Evolutionary conservation across 2,329 filamentous ascomycete species (phyloP), one percentile per base, ranked within the genome.

Genomic region (Sclerotinia minor): DNA sequence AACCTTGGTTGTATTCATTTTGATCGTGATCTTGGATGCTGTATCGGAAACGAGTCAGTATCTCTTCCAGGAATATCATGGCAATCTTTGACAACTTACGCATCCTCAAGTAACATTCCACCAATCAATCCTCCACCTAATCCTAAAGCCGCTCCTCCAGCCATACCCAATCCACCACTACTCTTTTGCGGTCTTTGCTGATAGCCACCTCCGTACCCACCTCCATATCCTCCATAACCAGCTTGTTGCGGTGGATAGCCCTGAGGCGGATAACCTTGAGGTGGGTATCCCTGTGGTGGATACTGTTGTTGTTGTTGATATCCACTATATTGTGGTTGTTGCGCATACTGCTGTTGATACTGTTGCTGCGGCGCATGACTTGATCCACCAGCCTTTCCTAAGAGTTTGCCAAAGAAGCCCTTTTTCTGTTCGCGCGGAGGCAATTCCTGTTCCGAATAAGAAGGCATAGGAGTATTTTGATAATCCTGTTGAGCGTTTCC

Each of bases 111-210:
- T 74, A 96, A 70, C 70, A 87, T 85, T 67, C 93, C 93, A 73
- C 92, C 94, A 1, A 97, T 74, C 76, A 97, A 76, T 78, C 93
- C 93, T 71, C 90, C 93, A 72, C 92, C 93, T 5, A 92, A 78
- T 80, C 93, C 93, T 54, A 96, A 81, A 29, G 91, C 91, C 11
- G 89, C 87, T 64, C 89, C 92, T 59, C 91, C 92, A 1, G 84
- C 86, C 69, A 85, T 83, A n/a, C 92, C 91, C 80, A 94, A 81
- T 2, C 64, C 64, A 5, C 81, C 80, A 32, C 81, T 80, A 32
- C 79, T 79, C 73, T 81, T 82, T 69, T 80, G 82, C 68, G 80
- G 79, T 35, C 76, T 73, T 54, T 72, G 73, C 72, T 76, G 71
- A 65, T 71, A 70, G 9, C 70, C 73, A 49, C 77, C 78, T 26